Base-by-base conservation (phyloP, 768 basidiomycete species). In the Symmetrospora coprosmae region DNA sequence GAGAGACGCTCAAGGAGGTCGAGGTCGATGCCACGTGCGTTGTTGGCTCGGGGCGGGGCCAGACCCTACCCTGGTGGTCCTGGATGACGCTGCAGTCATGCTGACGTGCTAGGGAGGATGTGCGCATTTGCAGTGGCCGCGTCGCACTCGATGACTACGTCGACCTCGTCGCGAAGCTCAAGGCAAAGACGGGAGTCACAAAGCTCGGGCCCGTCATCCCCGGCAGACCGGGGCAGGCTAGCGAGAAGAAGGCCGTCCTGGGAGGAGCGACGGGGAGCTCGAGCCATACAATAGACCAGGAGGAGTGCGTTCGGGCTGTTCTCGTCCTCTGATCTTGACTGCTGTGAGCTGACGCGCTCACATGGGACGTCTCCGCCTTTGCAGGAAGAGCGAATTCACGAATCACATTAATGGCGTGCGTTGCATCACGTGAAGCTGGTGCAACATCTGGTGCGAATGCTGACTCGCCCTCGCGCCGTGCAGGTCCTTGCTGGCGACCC, bases 91-190 rank as follows among this genome's bases (percentile, higher is more conserved):
- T n/a, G n/a, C n/a, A n/a, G n/a, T 5, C 28, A 34, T 7, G 11
- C 13, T 4, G 4, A 34, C 11, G 4, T 47, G 3, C 6, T 8
- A 13, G 9, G 3, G 45, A 23, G 16, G 13, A 25, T 13, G 9
- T 49, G 47, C 25, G 31, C 31, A 14, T 19, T 11, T 49, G 6
- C 37, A 58, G 55, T 17, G 92, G 94, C 43, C 87, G 89, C 72
- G 83, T 99, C 61, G 94, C 96, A 73, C 75, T 97, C 61, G 94
- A 97, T 66, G 94, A 97, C 71, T 99, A 88, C 84, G 91, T 97
- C 43, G 92, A 97, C 80, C 79, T 91, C 63, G 85, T 86, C 65
- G 83, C 82, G 64, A 91, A 89, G 72, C 79, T 90, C 74, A 71
- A 66, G 73, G 55, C 53, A 1, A 66, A 68, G 4, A 19, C 23